phyloP scores from a whole-genome alignment of 331 rosid species.

The Telfairia occidentalis region DNA sequence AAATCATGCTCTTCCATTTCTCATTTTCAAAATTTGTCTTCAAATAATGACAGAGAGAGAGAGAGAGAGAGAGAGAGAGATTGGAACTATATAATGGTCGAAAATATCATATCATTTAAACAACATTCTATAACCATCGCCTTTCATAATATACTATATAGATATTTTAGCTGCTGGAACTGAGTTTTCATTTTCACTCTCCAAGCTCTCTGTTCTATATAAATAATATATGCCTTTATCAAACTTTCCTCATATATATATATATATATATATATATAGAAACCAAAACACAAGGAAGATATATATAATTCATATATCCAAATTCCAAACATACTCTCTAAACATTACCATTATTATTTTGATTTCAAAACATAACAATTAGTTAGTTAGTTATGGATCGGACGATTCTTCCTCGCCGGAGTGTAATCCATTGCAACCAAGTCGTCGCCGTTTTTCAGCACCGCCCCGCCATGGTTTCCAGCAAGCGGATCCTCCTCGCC shows the following conservation, averaged over 20 bases:
- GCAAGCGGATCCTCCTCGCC: too few relatives aligned
- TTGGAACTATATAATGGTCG: not conserved
- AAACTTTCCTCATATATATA: not conserved
- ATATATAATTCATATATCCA: not conserved
- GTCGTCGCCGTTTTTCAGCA: not conserved
- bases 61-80: not conserved
- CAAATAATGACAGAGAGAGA: not conserved
- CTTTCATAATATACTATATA: not conserved
- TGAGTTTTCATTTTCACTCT: not conserved
- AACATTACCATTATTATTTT: not conserved
- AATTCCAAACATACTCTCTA: not conserved
- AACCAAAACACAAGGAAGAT: not conserved
- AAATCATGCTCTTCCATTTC: not conserved
- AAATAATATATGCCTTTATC: not conserved
- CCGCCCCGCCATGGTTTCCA: not conserved
- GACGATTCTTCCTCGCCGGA: slow-evolving; percentile 10
- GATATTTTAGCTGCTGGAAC: not conserved
- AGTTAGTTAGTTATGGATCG: slow-evolving; percentile 15
- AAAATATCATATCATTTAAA: not conserved
- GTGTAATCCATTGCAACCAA: slow-evolving; percentile 17
- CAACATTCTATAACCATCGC: not conserved
- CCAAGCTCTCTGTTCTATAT: not conserved
- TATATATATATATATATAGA: not conserved
- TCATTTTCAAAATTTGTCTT: not conserved
- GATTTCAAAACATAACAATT: not conserved